These are phyloP conservation scores for Phytophthora pistaciae DNA, from an alignment of 352 stramenopile species.

Conservation along the genomic window DNA sequence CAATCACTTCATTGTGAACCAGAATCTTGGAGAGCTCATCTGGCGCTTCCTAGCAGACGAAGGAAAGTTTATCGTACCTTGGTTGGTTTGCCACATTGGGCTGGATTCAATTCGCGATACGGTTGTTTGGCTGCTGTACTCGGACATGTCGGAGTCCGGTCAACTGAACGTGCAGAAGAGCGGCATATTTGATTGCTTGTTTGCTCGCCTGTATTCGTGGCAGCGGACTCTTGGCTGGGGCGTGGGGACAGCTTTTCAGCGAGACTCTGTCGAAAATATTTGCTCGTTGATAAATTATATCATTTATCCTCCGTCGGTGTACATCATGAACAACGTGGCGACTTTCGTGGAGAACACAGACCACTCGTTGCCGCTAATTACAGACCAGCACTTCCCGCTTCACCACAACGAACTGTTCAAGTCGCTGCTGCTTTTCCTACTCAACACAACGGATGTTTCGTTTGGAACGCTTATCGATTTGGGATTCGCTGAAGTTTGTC, in stretches of 20 bases:
- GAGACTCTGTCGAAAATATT: constrained; percentile 90
- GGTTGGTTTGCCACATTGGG: constrained; percentile 84
- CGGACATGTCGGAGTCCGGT: constrained; percentile 74
- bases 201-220: constrained; percentile 83
- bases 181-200: constrained; percentile 79
- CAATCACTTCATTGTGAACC: constrained; percentile 83
- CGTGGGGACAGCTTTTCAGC: constrained; percentile 84
- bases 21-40: constrained; percentile 74
- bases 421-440: constrained; percentile 75
- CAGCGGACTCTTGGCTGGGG: constrained; percentile 87
- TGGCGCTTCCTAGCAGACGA: constrained; percentile 76
- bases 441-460: constrained; percentile 70
- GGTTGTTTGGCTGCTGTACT: constrained; percentile 87
- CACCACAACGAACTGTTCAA: constrained; percentile 88
- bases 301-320: constrained; percentile 86
- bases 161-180: constrained; percentile 76
- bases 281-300: constrained; percentile 89
- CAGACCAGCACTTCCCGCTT: constrained; percentile 78
- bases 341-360: constrained; percentile 91
- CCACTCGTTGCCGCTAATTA: constrained; percentile 84
- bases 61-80: constrained; percentile 75
- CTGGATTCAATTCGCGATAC: constrained; percentile 88
- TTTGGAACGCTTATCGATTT: constrained; percentile 84
- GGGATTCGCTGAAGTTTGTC: constrained; percentile 80
- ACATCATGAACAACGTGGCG: constrained; percentile 85